phyloP scores from a whole-genome alignment of 805 yeast genomes.

The Hanseniaspora jakobsenii region DNA sequence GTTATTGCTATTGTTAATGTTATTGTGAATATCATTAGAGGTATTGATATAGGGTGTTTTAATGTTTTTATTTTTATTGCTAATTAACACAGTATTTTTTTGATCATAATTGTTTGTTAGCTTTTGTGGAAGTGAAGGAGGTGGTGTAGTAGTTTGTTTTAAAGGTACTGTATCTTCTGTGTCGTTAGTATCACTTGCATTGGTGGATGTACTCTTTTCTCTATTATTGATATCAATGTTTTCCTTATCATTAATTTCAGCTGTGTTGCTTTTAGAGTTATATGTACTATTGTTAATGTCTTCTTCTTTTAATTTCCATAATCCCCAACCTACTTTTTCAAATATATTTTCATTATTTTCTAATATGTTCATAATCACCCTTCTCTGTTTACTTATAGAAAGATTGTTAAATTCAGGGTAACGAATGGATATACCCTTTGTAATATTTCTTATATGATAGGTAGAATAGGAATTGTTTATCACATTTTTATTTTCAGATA shows the following conservation, averaged over 20 bases:
- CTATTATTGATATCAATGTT: background rate
- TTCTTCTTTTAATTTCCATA: slow-evolving; percentile 48
- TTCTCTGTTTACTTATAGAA: slow-evolving; percentile 75
- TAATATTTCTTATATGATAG: slow-evolving; percentile 66
- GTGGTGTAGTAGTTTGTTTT: too few relatives aligned
- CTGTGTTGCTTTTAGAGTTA: background rate
- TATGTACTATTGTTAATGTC: background rate
- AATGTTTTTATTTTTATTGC: too few relatives aligned
- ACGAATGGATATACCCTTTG: slow-evolving; percentile 60
- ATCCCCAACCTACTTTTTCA: slow-evolving; percentile 97
- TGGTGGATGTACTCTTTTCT: background rate
- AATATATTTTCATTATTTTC: slow-evolving; percentile 59
- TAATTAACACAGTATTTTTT: too few relatives aligned
- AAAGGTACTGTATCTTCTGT: too few relatives aligned
- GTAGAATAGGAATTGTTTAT: slow-evolving; percentile 6
- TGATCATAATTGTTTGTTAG: too few relatives aligned
- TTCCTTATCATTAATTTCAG: background rate
- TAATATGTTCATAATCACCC: slow-evolving; percentile 79
- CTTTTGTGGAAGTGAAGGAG: too few relatives aligned
- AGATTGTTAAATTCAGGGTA: slow-evolving; percentile 70
- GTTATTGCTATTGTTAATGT: background rate
- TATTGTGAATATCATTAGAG: background rate
- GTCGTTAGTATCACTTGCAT: too few relatives aligned
- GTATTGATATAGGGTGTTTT: too few relatives aligned
- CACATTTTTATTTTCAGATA: background rate